phyloP scores from a whole-genome alignment of 768 basidiomycete species.

The Tephrocybe sp. region DNA sequence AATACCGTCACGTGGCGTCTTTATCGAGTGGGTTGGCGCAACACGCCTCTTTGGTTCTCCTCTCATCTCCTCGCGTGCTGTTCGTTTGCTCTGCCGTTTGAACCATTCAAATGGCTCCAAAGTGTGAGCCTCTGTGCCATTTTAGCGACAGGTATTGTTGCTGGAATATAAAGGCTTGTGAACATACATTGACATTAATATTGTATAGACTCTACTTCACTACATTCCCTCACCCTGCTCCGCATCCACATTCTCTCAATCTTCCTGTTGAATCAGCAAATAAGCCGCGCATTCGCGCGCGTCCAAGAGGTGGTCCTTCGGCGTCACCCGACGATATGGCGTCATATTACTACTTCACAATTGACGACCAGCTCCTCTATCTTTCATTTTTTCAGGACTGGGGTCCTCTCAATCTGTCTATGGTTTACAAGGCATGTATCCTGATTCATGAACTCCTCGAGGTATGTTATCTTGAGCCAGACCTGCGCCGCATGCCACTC shows the following conservation, averaged over 20 bases:
- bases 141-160: slow-evolving; percentile 69
- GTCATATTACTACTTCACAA: slow-evolving; percentile 85
- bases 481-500: slow-evolving; percentile 33
- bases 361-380: slow-evolving; percentile 91
- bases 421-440: slow-evolving; percentile 91
- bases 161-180: slow-evolving; percentile 5
- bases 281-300: slow-evolving; percentile 61
- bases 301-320: slow-evolving; percentile 56
- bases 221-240: slow-evolving; percentile 77
- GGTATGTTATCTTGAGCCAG: slow-evolving; percentile 40
- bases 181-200: slow-evolving; percentile 11
- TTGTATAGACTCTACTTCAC: slow-evolving; percentile 77
- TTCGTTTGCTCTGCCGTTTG: slow-evolving; percentile 16
- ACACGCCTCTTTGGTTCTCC: slow-evolving; percentile 23
- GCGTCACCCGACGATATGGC: slow-evolving; percentile 72
- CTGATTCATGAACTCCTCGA: slow-evolving; percentile 87
- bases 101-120: slow-evolving; percentile 36
- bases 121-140: slow-evolving; percentile 76
- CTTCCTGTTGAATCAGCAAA: slow-evolving; percentile 47
- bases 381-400: slow-evolving; percentile 94
- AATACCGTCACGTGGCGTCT: slow-evolving; percentile 21
- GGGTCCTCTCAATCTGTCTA: slow-evolving; percentile 89
- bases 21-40: slow-evolving; percentile 14
- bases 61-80: slow-evolving; percentile 17
- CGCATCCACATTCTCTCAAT: slow-evolving; percentile 65